Percentiles rank a stretch among this genome's conserved stretches.
Conservation (phyloP, 139 green algal genomes). For the Chlamydomonas sp. region DNA sequence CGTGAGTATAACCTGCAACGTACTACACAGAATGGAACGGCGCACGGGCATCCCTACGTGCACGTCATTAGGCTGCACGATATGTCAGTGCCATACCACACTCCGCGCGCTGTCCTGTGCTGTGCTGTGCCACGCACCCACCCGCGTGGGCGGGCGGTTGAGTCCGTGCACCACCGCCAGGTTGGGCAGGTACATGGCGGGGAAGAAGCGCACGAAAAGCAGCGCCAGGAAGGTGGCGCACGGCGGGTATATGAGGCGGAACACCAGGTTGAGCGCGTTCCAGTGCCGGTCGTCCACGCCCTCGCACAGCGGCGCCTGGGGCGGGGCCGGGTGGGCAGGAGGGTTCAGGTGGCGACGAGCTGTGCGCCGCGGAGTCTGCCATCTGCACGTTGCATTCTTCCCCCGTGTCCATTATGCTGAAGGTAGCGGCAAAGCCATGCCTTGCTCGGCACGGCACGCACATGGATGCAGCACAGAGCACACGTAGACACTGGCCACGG, state of each 20-base stretch:
- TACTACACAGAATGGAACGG: too few relatives aligned
- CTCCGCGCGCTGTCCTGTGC: not conserved
- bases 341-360: not conserved
- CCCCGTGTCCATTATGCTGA: not conserved
- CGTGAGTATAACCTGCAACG: too few relatives aligned
- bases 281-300: constrained; percentile 17
- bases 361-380: not conserved
- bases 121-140: not conserved
- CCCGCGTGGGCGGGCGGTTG: not conserved
- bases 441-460: too few relatives aligned
- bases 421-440: too few relatives aligned
- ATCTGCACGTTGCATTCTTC: not conserved
- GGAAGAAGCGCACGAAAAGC: constrained; percentile 25
- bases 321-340: not conserved
- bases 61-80: not conserved
- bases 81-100: not conserved
- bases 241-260: constrained; percentile 34
- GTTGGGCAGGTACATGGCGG: constrained; percentile 21
- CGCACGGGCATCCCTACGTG: too few relatives aligned
- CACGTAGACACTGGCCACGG: too few relatives aligned
- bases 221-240: constrained; percentile 14
- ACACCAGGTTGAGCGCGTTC: constrained; percentile 21
- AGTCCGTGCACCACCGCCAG: constrained; percentile 33
- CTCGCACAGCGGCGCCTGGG: constrained; percentile 19
- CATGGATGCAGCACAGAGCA: too few relatives aligned